These are phyloP conservation scores for Populus hybrid DNA, from an alignment of 441 rosid genomes.

Conservation along the genomic window DNA sequence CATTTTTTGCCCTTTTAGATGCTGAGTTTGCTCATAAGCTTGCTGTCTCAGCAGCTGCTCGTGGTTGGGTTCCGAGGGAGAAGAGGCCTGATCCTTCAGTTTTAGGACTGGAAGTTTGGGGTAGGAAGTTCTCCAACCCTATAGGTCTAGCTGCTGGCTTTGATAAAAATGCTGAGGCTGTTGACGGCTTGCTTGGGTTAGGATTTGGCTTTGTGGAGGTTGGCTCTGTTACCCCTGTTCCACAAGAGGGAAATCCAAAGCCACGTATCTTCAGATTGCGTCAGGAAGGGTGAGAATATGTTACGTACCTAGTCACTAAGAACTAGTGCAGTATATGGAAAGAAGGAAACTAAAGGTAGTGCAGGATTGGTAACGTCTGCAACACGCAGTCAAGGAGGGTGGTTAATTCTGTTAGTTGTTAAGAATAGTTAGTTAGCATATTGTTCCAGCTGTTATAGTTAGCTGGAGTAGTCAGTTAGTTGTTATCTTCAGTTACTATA, in stretches of 20 bases:
- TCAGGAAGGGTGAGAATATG: constrained; percentile 70
- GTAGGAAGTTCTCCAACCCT: constrained; percentile 93
- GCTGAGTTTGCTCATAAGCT: constrained; percentile 84
- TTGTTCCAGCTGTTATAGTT: too few species aligned
- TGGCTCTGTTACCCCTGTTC: constrained; percentile 94
- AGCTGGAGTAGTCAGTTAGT: too few species aligned
- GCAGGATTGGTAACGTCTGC: too few species aligned
- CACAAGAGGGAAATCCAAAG: constrained; percentile 88
- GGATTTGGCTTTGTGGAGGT: constrained; percentile 98
- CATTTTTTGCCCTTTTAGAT: constrained; percentile 88
- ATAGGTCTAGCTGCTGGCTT: constrained; percentile 97
- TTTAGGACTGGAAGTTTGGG: constrained; percentile 91
- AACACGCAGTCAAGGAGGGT: too few species aligned
- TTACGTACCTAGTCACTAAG: too few species aligned
- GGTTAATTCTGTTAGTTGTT: too few species aligned
- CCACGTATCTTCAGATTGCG: constrained; percentile 93
- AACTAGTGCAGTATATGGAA: too few species aligned
- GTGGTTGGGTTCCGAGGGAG: constrained; percentile 97
- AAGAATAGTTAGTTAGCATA: too few species aligned
- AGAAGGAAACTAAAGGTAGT: too few species aligned
- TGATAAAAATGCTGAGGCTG: constrained; percentile 97
- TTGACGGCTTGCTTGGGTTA: constrained; percentile 81
- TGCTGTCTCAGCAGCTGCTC: constrained; percentile 88
- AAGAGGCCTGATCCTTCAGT: constrained; percentile 76
- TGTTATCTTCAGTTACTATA: too few species aligned